Percentiles rank a stretch among this genome's conserved stretches.
Conservation (phyloP, 805 yeast species). For the Naumovozyma dairenensis region DNA sequence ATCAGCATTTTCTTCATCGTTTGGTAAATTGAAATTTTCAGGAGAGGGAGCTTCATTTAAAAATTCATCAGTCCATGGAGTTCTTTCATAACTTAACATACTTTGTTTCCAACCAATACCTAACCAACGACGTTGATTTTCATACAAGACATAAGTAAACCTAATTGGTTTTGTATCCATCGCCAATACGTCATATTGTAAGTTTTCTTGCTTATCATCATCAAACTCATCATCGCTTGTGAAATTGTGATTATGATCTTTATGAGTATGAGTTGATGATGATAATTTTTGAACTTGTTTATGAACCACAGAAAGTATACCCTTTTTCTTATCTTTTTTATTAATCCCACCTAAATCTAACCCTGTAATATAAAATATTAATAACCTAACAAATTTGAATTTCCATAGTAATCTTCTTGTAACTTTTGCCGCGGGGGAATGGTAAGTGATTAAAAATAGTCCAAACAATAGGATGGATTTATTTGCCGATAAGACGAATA, state of each 20-base stretch:
- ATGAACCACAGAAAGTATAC: slow-evolving; percentile 36
- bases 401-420: slow-evolving; percentile 82
- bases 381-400: slow-evolving; percentile 53
- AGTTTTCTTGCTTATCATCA: slow-evolving; percentile 29
- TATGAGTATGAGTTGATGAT: slow-evolving; percentile 7
- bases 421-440: slow-evolving; percentile 76
- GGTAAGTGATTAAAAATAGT: slow-evolving; percentile 61
- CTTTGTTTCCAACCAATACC: slow-evolving; percentile 99
- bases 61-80: slow-evolving; percentile 96
- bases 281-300: slow-evolving; percentile 30
- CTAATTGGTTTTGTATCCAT: slow-evolving; percentile 45
- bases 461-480: slow-evolving; percentile 52
- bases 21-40: slow-evolving; percentile 77
- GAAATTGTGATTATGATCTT: not conserved
- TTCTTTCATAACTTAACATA: slow-evolving; percentile 80
- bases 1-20: slow-evolving; percentile 43
- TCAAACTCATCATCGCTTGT: slow-evolving; percentile 4
- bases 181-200: not conserved
- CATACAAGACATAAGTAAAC: slow-evolving; percentile 86
- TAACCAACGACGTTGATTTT: slow-evolving; percentile 93
- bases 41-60: slow-evolving; percentile 75
- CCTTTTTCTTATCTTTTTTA: slow-evolving; percentile 33
- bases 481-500: slow-evolving; percentile 63
- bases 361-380: slow-evolving; percentile 79
- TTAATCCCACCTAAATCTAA: slow-evolving; percentile 55